Evolutionary conservation across 2,329 filamentous ascomycete genomes (phyloP).

Genomic region (Colletotrichum sp.): DNA sequence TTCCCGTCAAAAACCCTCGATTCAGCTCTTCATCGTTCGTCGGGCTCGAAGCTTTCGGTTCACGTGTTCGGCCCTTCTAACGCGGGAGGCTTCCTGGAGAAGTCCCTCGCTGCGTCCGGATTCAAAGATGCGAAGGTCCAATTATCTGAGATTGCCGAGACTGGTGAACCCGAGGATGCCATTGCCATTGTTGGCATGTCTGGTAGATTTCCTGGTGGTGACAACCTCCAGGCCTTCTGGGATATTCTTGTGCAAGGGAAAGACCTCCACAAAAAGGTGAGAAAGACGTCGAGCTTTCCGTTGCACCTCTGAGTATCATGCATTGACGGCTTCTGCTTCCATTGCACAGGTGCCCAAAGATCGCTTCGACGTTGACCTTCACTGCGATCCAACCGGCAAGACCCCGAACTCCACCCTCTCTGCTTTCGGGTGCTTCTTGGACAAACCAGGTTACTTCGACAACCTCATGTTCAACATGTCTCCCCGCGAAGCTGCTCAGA

Average conservation of each 20-base stretch:
- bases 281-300: not conserved
- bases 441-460: constrained; percentile 77
- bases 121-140: not conserved
- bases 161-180: not conserved
- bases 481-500: constrained; percentile 70
- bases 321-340: constrained; percentile 26
- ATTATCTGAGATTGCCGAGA: not conserved
- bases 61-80: not conserved
- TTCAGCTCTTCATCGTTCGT: not conserved
- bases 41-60: not conserved
- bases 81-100: not conserved
- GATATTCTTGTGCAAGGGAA: constrained; percentile 69
- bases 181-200: constrained; percentile 71
- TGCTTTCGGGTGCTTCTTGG: constrained; percentile 72
- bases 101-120: not conserved
- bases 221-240: constrained; percentile 45
- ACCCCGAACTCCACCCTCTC: constrained; percentile 72
- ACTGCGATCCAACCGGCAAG: constrained; percentile 71
- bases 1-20: not conserved
- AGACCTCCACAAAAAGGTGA: constrained; percentile 57
- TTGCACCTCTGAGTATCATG: not conserved
- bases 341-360: constrained; percentile 60
- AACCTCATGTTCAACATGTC: constrained; percentile 85
- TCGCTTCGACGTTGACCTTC: constrained; percentile 70
- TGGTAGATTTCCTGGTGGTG: constrained; percentile 61